Conservation (phyloP, 169 alveolate species). For the Eimeria sp. region DNA sequence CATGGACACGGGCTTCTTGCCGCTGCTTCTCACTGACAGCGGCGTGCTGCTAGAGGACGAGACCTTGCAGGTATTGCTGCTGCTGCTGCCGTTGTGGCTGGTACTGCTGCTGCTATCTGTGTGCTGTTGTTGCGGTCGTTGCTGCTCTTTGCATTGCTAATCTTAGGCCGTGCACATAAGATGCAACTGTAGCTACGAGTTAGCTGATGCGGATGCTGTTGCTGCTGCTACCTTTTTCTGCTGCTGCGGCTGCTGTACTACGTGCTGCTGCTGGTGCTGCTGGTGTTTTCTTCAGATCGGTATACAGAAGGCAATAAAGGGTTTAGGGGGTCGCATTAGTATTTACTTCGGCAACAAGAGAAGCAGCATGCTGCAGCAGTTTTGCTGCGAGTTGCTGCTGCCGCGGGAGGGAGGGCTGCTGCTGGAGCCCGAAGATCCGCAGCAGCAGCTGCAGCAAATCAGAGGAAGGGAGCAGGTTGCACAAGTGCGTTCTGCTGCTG, state of each 20-base stretch:
- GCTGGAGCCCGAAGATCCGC: conserved; percentile 61
- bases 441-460: conserved; percentile 59
- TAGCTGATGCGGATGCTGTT: neutral
- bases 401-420: conserved; percentile 40
- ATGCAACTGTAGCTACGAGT: neutral
- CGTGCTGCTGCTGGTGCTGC: neutral
- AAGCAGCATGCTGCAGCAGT: conserved; percentile 77
- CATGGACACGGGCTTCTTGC: conserved; percentile 51
- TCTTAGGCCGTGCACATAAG: neutral
- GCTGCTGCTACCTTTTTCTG: neutral
- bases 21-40: conserved; percentile 65
- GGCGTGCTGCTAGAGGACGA: conserved; percentile 80
- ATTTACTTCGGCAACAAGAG: conserved; percentile 79
- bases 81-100: conserved; percentile 13
- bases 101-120: neutral
- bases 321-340: conserved; percentile 54
- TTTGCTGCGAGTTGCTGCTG: conserved; percentile 67
- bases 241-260: conserved; percentile 28
- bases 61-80: conserved; percentile 71
- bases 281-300: conserved; percentile 35
- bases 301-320: conserved; percentile 21
- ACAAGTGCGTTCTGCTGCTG: neutral
- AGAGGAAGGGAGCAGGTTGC: conserved; percentile 69
- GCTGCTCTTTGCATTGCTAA: neutral
- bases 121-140: neutral